phyloP scores from a whole-genome alignment of 2,329 filamentous ascomycete genomes.

The Colletotrichum tropicale region DNA sequence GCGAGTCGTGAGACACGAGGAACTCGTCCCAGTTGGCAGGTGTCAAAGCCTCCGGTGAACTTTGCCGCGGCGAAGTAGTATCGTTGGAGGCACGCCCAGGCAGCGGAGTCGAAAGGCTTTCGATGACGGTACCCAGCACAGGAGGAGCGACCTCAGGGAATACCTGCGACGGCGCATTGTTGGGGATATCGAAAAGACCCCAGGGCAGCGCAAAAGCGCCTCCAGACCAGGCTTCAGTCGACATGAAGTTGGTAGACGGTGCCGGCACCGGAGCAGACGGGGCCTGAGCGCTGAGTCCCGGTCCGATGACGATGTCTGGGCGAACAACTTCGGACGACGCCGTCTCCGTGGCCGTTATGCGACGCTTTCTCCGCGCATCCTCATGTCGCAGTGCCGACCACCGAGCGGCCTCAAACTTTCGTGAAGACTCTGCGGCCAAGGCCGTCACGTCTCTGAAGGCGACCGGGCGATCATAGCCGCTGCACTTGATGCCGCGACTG shows the following conservation, averaged over 20 bases:
- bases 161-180: not conserved
- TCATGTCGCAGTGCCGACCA: not conserved
- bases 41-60: not conserved
- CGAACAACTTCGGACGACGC: not conserved
- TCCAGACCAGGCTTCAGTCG: not conserved
- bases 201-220: not conserved
- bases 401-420: constrained; percentile 3
- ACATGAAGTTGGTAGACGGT: not conserved
- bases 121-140: not conserved
- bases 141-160: too few relatives aligned
- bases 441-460: constrained; percentile 11
- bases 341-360: not conserved
- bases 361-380: not conserved
- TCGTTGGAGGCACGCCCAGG: not conserved
- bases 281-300: not conserved
- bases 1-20: not conserved
- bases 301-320: not conserved
- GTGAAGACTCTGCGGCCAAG: constrained; percentile 2
- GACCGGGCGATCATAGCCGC: constrained; percentile 5
- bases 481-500: constrained; percentile 2
- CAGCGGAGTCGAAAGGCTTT: not conserved
- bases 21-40: not conserved
- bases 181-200: not conserved
- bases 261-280: not conserved
- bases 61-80: not conserved